phyloP scores from a whole-genome alignment of 176 grass and related monocot species.

The Aegilops longissima region DNA sequence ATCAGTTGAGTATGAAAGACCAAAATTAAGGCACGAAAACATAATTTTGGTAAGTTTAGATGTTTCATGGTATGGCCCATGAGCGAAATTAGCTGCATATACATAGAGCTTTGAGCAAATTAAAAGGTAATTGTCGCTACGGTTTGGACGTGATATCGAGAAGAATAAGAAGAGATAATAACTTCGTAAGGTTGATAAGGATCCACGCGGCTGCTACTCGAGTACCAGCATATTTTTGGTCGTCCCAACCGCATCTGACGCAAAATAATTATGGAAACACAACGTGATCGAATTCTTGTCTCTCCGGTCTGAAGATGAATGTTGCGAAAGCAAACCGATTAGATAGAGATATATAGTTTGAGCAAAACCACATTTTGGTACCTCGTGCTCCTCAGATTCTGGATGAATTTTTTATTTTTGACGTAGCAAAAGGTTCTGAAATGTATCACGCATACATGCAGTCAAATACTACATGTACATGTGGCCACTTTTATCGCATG shows the following conservation, averaged over 20 bases:
- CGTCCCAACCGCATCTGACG: background rate
- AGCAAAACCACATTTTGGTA: background rate
- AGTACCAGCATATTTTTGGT: background rate
- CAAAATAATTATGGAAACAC: background rate
- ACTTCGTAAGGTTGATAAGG: background rate
- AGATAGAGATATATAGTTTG: background rate
- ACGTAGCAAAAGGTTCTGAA: no score
- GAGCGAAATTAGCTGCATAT: no score
- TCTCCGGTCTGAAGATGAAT: background rate
- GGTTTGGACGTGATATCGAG: constrained; percentile 15
- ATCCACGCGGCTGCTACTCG: background rate
- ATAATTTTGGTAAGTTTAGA: no score
- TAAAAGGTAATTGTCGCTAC: background rate
- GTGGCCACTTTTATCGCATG: no score
- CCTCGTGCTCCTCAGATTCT: background rate
- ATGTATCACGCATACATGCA: no score
- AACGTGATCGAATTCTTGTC: background rate
- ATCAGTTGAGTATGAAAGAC: no score
- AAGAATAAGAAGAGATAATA: background rate
- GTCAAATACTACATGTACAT: no score
- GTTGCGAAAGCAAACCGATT: background rate
- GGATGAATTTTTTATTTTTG: no score
- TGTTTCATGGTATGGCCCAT: no score
- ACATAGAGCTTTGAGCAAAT: no score
- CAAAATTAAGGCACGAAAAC: no score